Conservation (phyloP, 768 basidiomycete species). For the Rhodosporidiobolus odoratus region DNA sequence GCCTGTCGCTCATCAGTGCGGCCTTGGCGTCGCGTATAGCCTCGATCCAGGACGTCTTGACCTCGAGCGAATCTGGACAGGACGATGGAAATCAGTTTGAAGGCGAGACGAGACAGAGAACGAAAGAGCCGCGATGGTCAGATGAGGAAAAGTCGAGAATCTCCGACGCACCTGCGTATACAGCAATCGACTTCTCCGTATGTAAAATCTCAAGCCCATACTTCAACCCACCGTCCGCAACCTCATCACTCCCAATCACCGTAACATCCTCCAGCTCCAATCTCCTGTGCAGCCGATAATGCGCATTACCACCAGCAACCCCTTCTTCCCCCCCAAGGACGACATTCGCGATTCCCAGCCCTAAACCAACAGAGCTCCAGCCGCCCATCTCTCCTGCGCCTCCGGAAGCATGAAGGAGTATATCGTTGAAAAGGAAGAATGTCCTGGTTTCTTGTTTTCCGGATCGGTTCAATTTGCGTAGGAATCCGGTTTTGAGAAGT, state of each 20-base stretch:
- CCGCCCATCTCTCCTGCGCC: not conserved
- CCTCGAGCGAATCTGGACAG: constrained; percentile 29
- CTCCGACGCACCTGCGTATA: constrained; percentile 39
- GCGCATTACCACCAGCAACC: not conserved
- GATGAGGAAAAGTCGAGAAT: not conserved
- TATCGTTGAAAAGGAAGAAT: constrained; percentile 77
- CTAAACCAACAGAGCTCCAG: constrained; percentile 1
- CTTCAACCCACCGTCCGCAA: not conserved
- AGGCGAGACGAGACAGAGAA: not conserved
- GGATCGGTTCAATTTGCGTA: constrained; percentile 38
- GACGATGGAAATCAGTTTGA: not conserved
- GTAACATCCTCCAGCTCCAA: constrained; percentile 43
- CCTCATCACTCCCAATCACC: constrained; percentile 37
- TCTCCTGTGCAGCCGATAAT: constrained; percentile 34
- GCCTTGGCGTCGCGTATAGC: constrained; percentile 43
- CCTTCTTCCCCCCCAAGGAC: not conserved
- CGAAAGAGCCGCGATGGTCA: fast-evolving
- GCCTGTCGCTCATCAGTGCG: constrained; percentile 37
- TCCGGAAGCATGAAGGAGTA: constrained; percentile 54
- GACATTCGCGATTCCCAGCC: not conserved
- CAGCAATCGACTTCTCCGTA: constrained; percentile 40
- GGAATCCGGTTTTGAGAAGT: constrained; percentile 58
- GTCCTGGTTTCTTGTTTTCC: constrained; percentile 56
- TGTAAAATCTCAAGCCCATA: constrained; percentile 41
- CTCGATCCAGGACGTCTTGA: constrained; percentile 41